Evolutionary conservation across 805 yeast genomes (phyloP).

Genomic region (Pachysolen tannophilus): DNA sequence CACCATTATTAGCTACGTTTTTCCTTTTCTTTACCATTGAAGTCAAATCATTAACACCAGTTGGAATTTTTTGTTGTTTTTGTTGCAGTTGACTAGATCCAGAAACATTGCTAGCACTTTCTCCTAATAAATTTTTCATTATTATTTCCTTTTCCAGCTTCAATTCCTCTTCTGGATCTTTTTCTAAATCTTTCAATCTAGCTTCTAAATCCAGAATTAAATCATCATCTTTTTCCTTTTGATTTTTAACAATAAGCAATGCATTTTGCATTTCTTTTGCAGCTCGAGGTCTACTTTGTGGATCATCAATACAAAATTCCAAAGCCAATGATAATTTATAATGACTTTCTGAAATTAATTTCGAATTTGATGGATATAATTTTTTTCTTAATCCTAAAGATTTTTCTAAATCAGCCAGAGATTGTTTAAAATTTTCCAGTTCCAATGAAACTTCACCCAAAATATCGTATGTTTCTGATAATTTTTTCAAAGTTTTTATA

Average conservation of each 20-base stretch:
- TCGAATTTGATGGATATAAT: constrained; percentile 42
- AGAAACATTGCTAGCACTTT: constrained; percentile 18
- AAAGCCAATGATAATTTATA: constrained; percentile 73
- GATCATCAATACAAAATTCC: constrained; percentile 59
- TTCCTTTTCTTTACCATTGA: constrained; percentile 54
- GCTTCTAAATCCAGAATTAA: constrained; percentile 48
- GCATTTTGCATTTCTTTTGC: constrained; percentile 31
- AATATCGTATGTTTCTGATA: constrained; percentile 69
- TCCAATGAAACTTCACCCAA: constrained; percentile 89
- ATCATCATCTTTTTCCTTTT: constrained; percentile 31
- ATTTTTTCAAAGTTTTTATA: constrained; percentile 35
- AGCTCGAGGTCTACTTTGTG: constrained; percentile 46
- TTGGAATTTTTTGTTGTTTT: constrained; percentile 9
- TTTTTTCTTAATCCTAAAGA: constrained; percentile 47
- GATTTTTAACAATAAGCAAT: constrained; percentile 35
- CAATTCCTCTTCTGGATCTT: constrained; percentile 40
- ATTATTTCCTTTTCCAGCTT: constrained; percentile 44
- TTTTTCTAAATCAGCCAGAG: constrained; percentile 58
- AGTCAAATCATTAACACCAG: constrained; percentile 52
- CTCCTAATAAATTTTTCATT: constrained; percentile 50
- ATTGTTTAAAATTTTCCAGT: constrained; percentile 78
- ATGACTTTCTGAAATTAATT: constrained; percentile 68
- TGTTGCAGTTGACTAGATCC: background rate
- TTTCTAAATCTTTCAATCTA: constrained; percentile 46
- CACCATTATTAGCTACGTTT: too few relatives aligned